Base-by-base conservation (phyloP, 176 grass and related monocot genomes). In the Juncus inflexus region DNA sequence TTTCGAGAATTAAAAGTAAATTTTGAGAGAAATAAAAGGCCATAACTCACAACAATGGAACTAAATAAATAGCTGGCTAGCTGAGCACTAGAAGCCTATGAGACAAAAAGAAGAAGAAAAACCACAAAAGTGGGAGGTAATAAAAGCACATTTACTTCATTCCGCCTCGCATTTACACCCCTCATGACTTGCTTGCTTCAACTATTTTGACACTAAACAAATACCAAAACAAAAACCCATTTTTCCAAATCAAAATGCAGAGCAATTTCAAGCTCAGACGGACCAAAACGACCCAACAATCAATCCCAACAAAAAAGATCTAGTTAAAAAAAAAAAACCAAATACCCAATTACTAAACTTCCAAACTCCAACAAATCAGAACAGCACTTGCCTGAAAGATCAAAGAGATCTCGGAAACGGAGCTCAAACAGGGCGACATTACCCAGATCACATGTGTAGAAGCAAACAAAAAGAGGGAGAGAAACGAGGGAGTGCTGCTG, bases 391-490 rank as follows among this genome's bases (percentile, higher is more conserved):
- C 43, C 43, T 47, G 43, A 47, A 9, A 6, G 9, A 47, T 47
- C 43, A 6, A 47, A 47, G 43, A 47, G 43, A 47, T 47, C 43
- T 47, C 9, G 56, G 28, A 35, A 19, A 55, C 72, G 16, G 63
- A 3, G 8, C 10, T 14, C 35, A 38, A 37, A 15, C n/a, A 5
- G 9, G 66, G 50, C 0, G 73, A 52, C 7, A 61, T 63, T 35
- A 66, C 63, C 7, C 19, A 37, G 13, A 55, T 86, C 73, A 86
- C 35, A 77, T 43, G 49, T 65, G 9, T 72, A 78, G 83, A 86
- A 77, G 76, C 77, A 52, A 63, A 52, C 74, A 15, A 10, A 15
- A 2, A 28, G 37, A 69, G 35, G 49, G 4, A 45, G 37, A 8
- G 58, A 55, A 6, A 14, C 40, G 12, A 40, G 28, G 60, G 7